Evolutionary conservation across 2,329 filamentous ascomycete genomes (phyloP), one percentile per base, ranked within the genome.

Genomic region (Fusarium cyanostomum): DNA sequence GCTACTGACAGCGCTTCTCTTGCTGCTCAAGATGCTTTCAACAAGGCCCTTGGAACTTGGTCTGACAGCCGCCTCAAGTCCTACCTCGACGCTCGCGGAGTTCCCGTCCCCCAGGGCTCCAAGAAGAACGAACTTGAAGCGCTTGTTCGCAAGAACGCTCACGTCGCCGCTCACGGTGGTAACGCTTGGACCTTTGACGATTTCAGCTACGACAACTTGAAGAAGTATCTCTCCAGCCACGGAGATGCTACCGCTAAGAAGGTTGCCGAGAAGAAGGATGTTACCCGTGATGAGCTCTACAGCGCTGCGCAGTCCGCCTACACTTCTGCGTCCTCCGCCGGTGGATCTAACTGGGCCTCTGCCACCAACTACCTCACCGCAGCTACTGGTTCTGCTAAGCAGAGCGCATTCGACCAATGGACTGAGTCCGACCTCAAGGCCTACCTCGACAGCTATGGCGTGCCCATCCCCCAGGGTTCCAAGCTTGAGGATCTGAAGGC

Each of bases 101-200:
- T 94, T 46, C 89, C 90, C 12, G 87, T 92, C 38, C 90, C 91
- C 21, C 90, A 94, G 62, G 81, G 78, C 26, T 85, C 87, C 57
- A 92, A 88, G 79, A 84, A 84, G 34, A 89, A 93, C 69, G 86
- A 93, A 73, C 86, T 94, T 18, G 80, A 91, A 34, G 89, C 90
- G 26, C 81, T 89, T 56, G 92, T 92, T n/a, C 86, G 91, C 68
- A 85, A 90, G 71, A 81, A 92, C 73, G 81, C 85, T 24, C 88
- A 93, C 79, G 89, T 90, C 77, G 89, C 88, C 42, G 82, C 87
- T 8, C 82, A 82, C 43, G 87, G 86, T 15, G 92, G 85, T 80
- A 89, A 80, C 57, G 86, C 89, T 4, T 94, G 91, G 90, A 92
- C 88, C 13, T 93, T 92, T 73, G 90, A 94, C 66, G 92, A 92